phyloP scores from a whole-genome alignment of 306 rosid species.

The Dalbergia cochinchinensis region DNA sequence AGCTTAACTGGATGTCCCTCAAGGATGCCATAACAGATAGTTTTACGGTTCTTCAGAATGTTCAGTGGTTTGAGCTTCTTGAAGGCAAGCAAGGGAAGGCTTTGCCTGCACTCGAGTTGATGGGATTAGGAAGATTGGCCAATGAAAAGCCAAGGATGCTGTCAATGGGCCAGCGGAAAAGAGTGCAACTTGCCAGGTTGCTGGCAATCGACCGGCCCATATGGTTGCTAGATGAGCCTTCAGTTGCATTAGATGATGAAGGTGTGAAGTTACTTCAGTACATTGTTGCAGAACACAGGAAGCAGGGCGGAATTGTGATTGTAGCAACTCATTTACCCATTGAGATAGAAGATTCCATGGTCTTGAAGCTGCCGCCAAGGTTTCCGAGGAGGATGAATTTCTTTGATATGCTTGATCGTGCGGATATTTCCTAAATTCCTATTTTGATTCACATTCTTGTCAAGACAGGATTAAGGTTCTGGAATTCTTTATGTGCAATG shows the following conservation, averaged over 20 bases:
- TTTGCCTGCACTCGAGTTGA: conserved; percentile 75
- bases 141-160: conserved; percentile 80
- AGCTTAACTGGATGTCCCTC: conserved; percentile 89
- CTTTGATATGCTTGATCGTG: conserved; percentile 82
- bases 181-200: conserved; percentile 88
- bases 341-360: conserved; percentile 77
- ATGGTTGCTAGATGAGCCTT: conserved; percentile 94
- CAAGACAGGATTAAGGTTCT: not conserved
- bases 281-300: conserved; percentile 81
- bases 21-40: conserved; percentile 72
- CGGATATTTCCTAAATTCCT: conserved; percentile 49
- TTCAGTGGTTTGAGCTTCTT: conserved; percentile 82
- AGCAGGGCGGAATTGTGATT: conserved; percentile 83
- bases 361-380: conserved; percentile 83
- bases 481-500: not conserved
- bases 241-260: conserved; percentile 86
- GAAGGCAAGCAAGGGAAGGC: conserved; percentile 83
- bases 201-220: conserved; percentile 89
- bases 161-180: conserved; percentile 89
- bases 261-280: conserved; percentile 85
- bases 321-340: conserved; percentile 78
- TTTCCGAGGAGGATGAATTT: conserved; percentile 83
- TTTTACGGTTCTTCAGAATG: conserved; percentile 68
- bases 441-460: conserved; percentile 15
- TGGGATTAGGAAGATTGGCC: conserved; percentile 86